These are phyloP conservation scores for Xylaria cubensis DNA, from an alignment of 495 filamentous ascomycete species.

Conservation along the genomic window DNA sequence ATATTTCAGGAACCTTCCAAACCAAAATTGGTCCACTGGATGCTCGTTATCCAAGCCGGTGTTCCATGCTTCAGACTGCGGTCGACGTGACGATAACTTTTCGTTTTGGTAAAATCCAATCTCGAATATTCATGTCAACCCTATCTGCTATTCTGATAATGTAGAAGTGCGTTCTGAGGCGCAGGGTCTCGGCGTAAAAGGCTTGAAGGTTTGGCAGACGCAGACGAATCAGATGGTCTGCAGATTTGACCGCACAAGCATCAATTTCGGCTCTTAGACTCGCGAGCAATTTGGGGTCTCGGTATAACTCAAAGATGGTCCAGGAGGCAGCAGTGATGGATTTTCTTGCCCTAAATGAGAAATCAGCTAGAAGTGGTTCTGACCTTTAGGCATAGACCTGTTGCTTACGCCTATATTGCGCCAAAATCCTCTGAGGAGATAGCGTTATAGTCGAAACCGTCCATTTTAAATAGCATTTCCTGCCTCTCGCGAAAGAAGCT, in stretches of 20 bases:
- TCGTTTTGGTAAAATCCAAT: conserved; percentile 34
- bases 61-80: conserved; percentile 34
- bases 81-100: conserved; percentile 33
- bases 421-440: conserved; percentile 43
- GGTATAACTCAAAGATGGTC: conserved; percentile 34
- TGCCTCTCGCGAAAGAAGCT: conserved; percentile 42
- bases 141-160: conserved; percentile 33
- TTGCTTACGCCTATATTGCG: conserved; percentile 23
- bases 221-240: conserved; percentile 33
- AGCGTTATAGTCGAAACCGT: conserved; percentile 37
- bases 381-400: neutral
- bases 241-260: conserved; percentile 25
- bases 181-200: conserved; percentile 44
- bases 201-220: conserved; percentile 40
- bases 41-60: conserved; percentile 38
- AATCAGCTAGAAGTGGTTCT: conserved; percentile 9
- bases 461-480: conserved; percentile 40
- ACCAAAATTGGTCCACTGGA: conserved; percentile 40
- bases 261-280: conserved; percentile 31
- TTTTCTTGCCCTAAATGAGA: conserved; percentile 29
- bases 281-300: conserved; percentile 32
- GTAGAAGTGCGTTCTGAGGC: conserved; percentile 41
- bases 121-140: conserved; percentile 37
- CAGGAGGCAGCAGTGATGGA: conserved; percentile 31
- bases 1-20: conserved; percentile 38